Conservation (phyloP, 352 stramenopile species). For the Halophytophthora batemanensis region DNA sequence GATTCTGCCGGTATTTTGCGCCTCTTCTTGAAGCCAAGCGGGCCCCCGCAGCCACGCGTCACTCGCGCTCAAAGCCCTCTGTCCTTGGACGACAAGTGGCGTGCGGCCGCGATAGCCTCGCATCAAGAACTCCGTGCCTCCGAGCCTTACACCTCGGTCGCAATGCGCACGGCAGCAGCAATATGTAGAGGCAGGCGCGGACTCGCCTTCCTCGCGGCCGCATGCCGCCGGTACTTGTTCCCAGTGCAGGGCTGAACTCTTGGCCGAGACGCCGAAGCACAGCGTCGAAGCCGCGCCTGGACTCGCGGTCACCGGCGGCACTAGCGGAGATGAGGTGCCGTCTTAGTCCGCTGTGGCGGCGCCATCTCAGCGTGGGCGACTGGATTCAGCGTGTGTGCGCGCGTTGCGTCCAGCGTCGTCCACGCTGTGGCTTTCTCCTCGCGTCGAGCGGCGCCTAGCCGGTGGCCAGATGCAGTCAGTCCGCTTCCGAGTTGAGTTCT, state of each 20-base stretch:
- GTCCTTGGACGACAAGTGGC: too few relatives aligned
- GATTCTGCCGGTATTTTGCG: too few relatives aligned
- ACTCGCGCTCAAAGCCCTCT: too few relatives aligned
- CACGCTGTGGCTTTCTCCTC: neutral
- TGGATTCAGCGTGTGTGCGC: constrained; percentile 7
- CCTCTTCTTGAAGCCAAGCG: too few relatives aligned
- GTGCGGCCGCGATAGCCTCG: too few relatives aligned
- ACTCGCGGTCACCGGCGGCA: constrained; percentile 19
- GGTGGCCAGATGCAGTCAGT: constrained; percentile 16
- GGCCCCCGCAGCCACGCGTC: too few relatives aligned
- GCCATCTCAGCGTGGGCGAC: neutral
- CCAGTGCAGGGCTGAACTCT: constrained; percentile 20
- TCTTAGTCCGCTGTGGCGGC: constrained; percentile 19
- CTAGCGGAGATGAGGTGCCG: too few relatives aligned
- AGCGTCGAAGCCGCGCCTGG: too few relatives aligned
- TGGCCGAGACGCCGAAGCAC: constrained; percentile 5
- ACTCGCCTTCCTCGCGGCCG: neutral
- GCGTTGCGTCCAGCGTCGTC: constrained; percentile 8
- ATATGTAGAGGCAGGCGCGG: constrained; percentile 12
- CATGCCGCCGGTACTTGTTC: constrained; percentile 14
- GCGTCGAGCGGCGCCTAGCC: constrained; percentile 7
- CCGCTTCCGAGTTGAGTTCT: neutral
- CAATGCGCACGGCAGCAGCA: too few relatives aligned
- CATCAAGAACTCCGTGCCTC: too few relatives aligned
- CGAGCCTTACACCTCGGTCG: too few relatives aligned